A percentile compares a stretch with the other conserved stretches of the same genome.
Conservation (phyloP, 2,329 filamentous ascomycete genomes). For the Penicillium sp. region DNA sequence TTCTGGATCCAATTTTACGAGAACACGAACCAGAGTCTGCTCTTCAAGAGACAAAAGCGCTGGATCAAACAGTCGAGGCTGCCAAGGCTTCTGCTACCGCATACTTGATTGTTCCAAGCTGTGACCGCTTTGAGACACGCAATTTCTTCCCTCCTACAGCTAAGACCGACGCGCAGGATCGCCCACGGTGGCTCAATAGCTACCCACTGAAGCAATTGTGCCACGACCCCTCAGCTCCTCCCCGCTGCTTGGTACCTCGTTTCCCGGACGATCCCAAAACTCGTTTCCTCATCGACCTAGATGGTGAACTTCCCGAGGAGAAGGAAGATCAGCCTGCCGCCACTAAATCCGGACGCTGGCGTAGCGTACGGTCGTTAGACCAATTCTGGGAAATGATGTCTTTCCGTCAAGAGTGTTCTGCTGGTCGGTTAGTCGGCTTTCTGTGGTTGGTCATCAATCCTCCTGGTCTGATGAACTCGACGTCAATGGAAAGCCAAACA, state of each 20-base stretch:
- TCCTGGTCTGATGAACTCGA: constrained; percentile 44
- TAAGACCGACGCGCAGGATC: constrained; percentile 39
- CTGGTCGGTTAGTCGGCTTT: constrained; percentile 87
- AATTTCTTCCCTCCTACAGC: constrained; percentile 66
- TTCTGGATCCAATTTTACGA: constrained; percentile 71
- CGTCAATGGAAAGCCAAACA: constrained; percentile 31
- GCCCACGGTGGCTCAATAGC: constrained; percentile 55
- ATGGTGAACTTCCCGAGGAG: constrained; percentile 66
- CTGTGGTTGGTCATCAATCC: constrained; percentile 85
- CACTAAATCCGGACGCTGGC: constrained; percentile 68
- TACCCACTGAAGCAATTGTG: constrained; percentile 72
- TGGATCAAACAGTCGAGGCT: constrained; percentile 31
- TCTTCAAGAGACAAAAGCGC: constrained; percentile 30
- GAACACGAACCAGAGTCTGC: constrained; percentile 44
- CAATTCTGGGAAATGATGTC: constrained; percentile 99
- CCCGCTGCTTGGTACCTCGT: constrained; percentile 79
- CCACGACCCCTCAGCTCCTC: constrained; percentile 66
- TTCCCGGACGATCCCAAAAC: constrained; percentile 96
- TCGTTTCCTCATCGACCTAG: constrained; percentile 81
- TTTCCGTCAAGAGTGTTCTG: constrained; percentile 91
- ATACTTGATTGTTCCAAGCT: constrained; percentile 83
- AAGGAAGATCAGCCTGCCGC: constrained; percentile 28
- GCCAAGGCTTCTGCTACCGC: constrained; percentile 56
- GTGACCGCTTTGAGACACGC: constrained; percentile 76
- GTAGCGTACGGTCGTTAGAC: constrained; percentile 76